Percentiles rank a stretch among this genome's conserved stretches.
These are phyloP conservation scores for Tubosaeta sp. DNA, from an alignment of 768 basidiomycete species.

Conservation along the genomic window DNA sequence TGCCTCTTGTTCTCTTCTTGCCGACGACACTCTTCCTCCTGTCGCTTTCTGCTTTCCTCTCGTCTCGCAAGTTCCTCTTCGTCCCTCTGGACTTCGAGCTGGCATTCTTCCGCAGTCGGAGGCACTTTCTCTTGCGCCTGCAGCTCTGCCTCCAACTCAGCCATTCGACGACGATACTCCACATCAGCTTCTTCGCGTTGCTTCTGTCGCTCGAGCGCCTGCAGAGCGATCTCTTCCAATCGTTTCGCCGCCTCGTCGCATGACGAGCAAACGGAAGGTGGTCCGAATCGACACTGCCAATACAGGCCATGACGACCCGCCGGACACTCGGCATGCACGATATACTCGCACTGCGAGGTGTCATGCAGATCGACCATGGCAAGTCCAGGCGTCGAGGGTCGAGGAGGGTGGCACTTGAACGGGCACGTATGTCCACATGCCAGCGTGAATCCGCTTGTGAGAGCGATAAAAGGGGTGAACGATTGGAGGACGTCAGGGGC, in stretches of 20 bases:
- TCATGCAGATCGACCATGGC: constrained; percentile 3
- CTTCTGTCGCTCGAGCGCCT: constrained; percentile 36
- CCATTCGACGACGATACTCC: constrained; percentile 37
- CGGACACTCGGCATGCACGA: constrained; percentile 36
- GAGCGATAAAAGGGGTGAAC: background rate
- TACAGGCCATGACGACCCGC: constrained; percentile 38
- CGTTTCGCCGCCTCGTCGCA: constrained; percentile 42
- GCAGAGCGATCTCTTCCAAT: constrained; percentile 35
- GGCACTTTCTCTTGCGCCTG: constrained; percentile 5
- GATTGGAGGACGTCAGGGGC: constrained; percentile 6
- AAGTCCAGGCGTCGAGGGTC: constrained; percentile 20
- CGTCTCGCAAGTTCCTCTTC: background rate
- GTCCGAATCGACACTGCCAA: constrained; percentile 40
- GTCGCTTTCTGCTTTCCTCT: constrained; percentile 10
- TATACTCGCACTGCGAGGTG: constrained; percentile 38
- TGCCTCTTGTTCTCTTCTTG: background rate
- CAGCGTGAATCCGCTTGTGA: constrained; percentile 11
- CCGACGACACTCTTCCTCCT: background rate
- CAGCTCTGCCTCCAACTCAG: constrained; percentile 38
- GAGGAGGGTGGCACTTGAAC: constrained; percentile 54
- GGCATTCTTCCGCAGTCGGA: too few species aligned
- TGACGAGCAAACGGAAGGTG: constrained; percentile 35
- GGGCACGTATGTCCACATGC: constrained; percentile 44
- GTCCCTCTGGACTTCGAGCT: constrained; percentile 33
- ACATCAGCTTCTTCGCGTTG: constrained; percentile 27